Evolutionary conservation across 2,329 filamentous ascomycete species (phyloP).

Genomic region (Verticillium zaregamsianum): DNA sequence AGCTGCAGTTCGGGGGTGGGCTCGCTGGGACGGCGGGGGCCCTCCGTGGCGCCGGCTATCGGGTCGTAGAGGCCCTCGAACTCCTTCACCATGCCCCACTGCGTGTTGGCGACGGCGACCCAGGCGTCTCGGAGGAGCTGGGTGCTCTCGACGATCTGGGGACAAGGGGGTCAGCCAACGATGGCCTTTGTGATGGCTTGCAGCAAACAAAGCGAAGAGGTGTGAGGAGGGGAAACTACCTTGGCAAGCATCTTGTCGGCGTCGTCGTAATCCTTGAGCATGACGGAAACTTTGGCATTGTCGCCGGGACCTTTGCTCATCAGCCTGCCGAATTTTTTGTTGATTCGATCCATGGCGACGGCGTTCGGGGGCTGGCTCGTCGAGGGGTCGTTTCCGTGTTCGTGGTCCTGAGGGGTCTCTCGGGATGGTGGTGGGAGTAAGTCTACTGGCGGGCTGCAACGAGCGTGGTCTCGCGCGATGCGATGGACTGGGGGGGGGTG

Average conservation of each 20-base stretch:
- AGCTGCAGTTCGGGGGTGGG: constrained; percentile 61
- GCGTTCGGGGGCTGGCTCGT: background rate
- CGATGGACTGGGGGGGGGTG: background rate
- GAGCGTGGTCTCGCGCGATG: background rate
- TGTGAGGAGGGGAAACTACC: constrained; percentile 39
- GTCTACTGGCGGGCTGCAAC: background rate
- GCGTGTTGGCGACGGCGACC: constrained; percentile 66
- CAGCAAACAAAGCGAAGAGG: too few species aligned
- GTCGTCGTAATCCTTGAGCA: constrained; percentile 77
- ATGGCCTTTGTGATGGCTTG: background rate
- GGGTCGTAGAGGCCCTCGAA: constrained; percentile 74
- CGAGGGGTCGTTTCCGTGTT: background rate
- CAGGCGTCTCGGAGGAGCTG: constrained; percentile 77
- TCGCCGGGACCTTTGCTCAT: constrained; percentile 65
- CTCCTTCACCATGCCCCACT: constrained; percentile 62
- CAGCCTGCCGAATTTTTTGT: constrained; percentile 71
- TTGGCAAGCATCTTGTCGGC: constrained; percentile 69
- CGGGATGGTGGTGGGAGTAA: background rate
- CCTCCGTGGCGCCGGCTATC: constrained; percentile 62
- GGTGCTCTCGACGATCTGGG: constrained; percentile 69
- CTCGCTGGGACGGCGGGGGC: constrained; percentile 47
- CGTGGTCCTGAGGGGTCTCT: background rate
- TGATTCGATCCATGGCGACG: constrained; percentile 62
- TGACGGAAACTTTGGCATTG: constrained; percentile 68
- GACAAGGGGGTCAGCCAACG: background rate